Percentiles rank a stretch among this genome's conserved stretches.
Conservation (phyloP, 129 eudicot species). For the Artemisia argyi region DNA sequence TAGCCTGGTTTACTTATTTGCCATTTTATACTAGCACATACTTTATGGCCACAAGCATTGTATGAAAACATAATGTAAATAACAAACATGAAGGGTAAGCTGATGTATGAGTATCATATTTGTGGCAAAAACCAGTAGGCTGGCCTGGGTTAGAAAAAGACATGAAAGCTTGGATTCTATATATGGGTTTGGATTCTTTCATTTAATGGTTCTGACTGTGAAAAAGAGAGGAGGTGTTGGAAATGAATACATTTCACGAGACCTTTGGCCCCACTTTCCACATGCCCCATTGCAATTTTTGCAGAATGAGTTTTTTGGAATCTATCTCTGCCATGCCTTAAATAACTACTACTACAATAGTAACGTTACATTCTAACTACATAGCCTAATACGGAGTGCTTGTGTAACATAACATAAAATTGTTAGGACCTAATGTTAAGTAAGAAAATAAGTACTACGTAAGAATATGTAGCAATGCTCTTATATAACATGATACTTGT, state of each 20-base stretch:
- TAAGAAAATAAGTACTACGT: no score
- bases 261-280: slow-evolving; percentile 31
- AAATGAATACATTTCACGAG: slow-evolving; percentile 29
- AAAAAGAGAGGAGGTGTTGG: slow-evolving; percentile 28
- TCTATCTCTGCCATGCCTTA: neutral
- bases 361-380: neutral
- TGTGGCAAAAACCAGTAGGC: neutral
- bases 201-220: slow-evolving; percentile 28
- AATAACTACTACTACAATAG: neutral
- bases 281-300: slow-evolving; percentile 25
- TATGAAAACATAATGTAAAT: neutral
- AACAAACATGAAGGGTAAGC: neutral
- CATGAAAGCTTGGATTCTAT: slow-evolving; percentile 30
- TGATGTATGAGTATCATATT: neutral
- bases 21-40: no score
- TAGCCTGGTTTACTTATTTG: no score
- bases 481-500: no score
- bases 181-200: slow-evolving; percentile 32
- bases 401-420: neutral
- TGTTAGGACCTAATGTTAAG: neutral
- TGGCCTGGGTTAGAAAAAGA: slow-evolving; percentile 10
- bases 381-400: neutral
- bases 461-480: no score
- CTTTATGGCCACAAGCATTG: no score
- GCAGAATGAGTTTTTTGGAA: slow-evolving; percentile 27